Conservation (phyloP, 192 early-diverging fungal species). For the Backusella sp. region DNA sequence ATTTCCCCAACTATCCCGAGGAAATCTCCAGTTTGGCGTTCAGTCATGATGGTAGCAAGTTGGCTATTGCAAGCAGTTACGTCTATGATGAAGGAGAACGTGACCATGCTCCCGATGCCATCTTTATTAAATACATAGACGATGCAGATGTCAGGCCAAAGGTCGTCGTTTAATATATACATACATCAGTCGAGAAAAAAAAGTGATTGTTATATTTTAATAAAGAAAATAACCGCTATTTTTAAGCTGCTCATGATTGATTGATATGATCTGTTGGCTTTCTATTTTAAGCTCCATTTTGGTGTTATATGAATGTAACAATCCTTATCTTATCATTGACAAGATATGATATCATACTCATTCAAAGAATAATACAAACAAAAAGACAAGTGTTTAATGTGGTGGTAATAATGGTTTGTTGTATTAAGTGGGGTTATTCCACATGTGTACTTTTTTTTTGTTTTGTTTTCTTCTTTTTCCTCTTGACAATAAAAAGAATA, state of each 20-base stretch:
- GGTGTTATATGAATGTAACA: neutral
- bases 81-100: conserved; percentile 95
- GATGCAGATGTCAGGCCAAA: conserved; percentile 54
- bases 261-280: neutral
- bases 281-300: neutral
- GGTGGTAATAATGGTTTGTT: too few relatives aligned
- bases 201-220: neutral
- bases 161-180: neutral
- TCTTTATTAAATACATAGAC: conserved; percentile 72
- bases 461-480: neutral
- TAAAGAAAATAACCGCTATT: neutral
- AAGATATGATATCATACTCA: neutral
- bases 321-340: neutral
- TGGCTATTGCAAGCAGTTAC: conserved; percentile 92
- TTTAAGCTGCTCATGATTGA: neutral
- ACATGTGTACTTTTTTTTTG: neutral
- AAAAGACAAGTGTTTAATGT: neutral
- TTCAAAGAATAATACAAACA: neutral
- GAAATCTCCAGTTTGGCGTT: conserved; percentile 82
- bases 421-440: neutral
- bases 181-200: neutral
- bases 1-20: conserved; percentile 80
- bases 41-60: conserved; percentile 67
- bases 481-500: neutral
- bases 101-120: conserved; percentile 75